Evolutionary conservation across 768 basidiomycete species (phyloP).

Genomic region (Phanerochaete sordida): DNA sequence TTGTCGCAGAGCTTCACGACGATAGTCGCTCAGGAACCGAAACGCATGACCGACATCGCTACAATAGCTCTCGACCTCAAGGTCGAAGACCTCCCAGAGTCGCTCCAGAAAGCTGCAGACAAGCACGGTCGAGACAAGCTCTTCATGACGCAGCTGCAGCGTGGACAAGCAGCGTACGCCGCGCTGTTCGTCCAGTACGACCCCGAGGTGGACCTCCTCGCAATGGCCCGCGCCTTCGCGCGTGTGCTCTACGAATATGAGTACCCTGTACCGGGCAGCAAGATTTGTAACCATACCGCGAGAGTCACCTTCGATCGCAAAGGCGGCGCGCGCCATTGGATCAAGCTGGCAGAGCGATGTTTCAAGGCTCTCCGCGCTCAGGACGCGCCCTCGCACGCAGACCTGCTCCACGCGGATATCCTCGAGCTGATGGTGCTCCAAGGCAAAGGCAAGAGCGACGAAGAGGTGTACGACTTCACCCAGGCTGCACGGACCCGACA

Average conservation of each 20-base stretch:
- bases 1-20: too few species aligned
- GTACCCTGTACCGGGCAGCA: neutral
- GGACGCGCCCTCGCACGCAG: neutral
- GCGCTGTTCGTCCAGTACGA: neutral
- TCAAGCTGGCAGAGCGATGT: neutral
- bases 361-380: neutral
- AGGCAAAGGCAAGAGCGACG: neutral
- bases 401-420: neutral
- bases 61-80: neutral
- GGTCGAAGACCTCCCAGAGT: neutral
- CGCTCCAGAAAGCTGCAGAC: neutral
- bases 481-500: neutral
- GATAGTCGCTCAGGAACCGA: neutral
- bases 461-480: neutral
- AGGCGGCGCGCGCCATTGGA: neutral
- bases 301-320: too few species aligned
- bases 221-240: neutral
- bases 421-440: neutral
- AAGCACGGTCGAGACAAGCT: neutral
- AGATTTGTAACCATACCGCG: too few species aligned
- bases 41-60: neutral
- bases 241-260: neutral
- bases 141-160: neutral
- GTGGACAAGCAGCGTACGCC: neutral
- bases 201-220: neutral